phyloP scores from a whole-genome alignment of 257 asterid species.

The Parsonsia alboflavescens region DNA sequence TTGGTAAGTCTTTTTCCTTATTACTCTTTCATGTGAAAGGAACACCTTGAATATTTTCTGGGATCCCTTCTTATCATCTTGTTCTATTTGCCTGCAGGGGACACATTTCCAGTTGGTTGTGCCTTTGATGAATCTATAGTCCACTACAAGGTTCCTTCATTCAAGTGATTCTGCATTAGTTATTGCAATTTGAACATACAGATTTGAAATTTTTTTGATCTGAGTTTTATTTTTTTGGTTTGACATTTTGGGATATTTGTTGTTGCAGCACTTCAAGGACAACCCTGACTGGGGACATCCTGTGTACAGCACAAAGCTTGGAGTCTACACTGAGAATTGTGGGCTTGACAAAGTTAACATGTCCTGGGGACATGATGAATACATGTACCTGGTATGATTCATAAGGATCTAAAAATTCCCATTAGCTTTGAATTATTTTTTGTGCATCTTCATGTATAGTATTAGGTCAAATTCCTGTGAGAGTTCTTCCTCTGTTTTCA shows the following conservation, averaged over 20 bases:
- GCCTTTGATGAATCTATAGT: constrained; percentile 22
- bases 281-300: constrained; percentile 17
- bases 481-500: background rate
- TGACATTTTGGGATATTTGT: background rate
- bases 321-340: constrained; percentile 19
- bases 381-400: constrained; percentile 17
- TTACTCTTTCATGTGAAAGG: background rate
- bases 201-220: no score
- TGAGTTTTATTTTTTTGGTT: background rate
- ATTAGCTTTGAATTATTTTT: background rate
- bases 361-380: constrained; percentile 29
- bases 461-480: no score
- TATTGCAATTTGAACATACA: no score
- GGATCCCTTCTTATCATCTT: background rate
- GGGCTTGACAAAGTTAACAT: constrained; percentile 20
- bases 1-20: constrained; percentile 9
- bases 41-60: no score
- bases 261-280: constrained; percentile 20
- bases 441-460: no score
- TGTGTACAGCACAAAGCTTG: constrained; percentile 18
- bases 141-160: constrained; percentile 16
- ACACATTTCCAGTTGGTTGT: constrained; percentile 24
- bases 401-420: background rate
- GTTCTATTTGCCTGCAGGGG: constrained; percentile 3
- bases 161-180: no score